phyloP scores from a whole-genome alignment of 2,329 filamentous ascomycete species.

The Microascus cirrosus region DNA sequence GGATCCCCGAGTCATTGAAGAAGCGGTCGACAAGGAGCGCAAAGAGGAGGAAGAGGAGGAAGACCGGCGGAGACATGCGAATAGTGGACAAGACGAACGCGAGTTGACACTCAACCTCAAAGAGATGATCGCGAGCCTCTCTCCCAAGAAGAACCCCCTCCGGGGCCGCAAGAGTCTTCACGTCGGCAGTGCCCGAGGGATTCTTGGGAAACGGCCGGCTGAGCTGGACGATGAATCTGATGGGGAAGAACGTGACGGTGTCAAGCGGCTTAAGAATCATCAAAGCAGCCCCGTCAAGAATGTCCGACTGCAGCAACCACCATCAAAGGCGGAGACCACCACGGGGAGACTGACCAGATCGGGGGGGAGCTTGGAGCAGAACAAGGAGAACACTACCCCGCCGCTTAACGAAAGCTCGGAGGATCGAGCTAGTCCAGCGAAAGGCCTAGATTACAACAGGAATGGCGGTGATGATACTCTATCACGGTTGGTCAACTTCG shows the following conservation, averaged over 20 bases:
- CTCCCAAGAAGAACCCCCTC: constrained; percentile 59
- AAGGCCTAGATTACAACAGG: constrained; percentile 41
- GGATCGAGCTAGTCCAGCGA: constrained; percentile 40
- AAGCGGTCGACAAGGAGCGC: constrained; percentile 51
- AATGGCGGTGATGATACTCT: constrained; percentile 34
- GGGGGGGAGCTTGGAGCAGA: constrained; percentile 32
- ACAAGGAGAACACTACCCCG: constrained; percentile 21
- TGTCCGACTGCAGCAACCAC: constrained; percentile 57
- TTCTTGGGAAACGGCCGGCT: constrained; percentile 62
- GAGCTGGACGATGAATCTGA: constrained; percentile 57
- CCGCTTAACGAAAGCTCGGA: constrained; percentile 12
- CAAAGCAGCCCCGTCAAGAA: constrained; percentile 70
- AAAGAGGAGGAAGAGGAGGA: constrained; percentile 49
- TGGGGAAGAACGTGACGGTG: constrained; percentile 40
- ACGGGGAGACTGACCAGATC: constrained; percentile 47
- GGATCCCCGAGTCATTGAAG: constrained; percentile 50
- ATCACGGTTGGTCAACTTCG: constrained; percentile 29
- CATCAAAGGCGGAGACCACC: constrained; percentile 53
- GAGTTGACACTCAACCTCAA: constrained; percentile 58
- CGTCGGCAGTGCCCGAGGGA: constrained; percentile 60
- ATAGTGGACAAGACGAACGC: constrained; percentile 18
- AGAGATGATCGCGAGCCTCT: constrained; percentile 68
- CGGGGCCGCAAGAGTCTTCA: constrained; percentile 66
- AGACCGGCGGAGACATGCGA: constrained; percentile 41
- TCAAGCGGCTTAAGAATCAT: constrained; percentile 61